A percentile compares a stretch with the other conserved stretches of the same genome.
These are phyloP conservation scores for Phoma sp. DNA, from an alignment of 2,329 filamentous ascomycete species.

Conservation along the genomic window DNA sequence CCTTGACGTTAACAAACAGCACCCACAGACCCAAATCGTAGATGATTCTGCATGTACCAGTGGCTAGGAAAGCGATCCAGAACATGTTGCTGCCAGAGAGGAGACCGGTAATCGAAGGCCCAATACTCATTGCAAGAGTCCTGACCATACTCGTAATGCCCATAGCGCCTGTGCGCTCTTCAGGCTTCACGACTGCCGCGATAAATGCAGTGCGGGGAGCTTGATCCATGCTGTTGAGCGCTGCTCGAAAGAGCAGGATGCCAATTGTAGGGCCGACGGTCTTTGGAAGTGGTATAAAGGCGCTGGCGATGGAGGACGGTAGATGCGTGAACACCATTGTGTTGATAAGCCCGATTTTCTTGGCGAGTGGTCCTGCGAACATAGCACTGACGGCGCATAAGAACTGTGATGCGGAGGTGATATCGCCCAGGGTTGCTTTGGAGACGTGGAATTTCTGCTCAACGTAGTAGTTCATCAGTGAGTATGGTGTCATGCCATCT, in stretches of 20 bases:
- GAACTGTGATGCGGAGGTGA: constrained; percentile 58
- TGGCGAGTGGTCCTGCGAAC: constrained; percentile 64
- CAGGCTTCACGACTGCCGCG: constrained; percentile 68
- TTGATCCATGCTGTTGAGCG: constrained; percentile 73
- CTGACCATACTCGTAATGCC: constrained; percentile 68
- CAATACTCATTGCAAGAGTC: constrained; percentile 62
- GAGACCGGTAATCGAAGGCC: constrained; percentile 48
- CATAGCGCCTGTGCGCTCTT: constrained; percentile 73
- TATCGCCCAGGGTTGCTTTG: constrained; percentile 65
- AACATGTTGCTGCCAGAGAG: constrained; percentile 44
- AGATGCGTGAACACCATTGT: constrained; percentile 60
- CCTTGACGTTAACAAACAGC: constrained; percentile 47
- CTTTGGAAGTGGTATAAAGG: constrained; percentile 61
- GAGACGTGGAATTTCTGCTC: constrained; percentile 44
- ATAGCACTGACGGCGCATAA: constrained; percentile 61
- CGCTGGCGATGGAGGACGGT: constrained; percentile 65
- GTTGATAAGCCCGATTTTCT: constrained; percentile 66
- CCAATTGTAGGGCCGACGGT: constrained; percentile 60
- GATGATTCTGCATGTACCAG: constrained; percentile 42
- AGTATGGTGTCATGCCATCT: constrained; percentile 62
- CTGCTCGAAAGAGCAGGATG: constrained; percentile 65
- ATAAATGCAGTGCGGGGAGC: constrained; percentile 71
- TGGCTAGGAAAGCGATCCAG: constrained; percentile 48
- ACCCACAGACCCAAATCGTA: constrained; percentile 50
- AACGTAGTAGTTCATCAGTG: constrained; percentile 47